A percentile compares a stretch with the other conserved stretches of the same genome.
These are phyloP conservation scores for Nemophila menziesii DNA, from an alignment of 257 asterid genomes.

Conservation along the genomic window DNA sequence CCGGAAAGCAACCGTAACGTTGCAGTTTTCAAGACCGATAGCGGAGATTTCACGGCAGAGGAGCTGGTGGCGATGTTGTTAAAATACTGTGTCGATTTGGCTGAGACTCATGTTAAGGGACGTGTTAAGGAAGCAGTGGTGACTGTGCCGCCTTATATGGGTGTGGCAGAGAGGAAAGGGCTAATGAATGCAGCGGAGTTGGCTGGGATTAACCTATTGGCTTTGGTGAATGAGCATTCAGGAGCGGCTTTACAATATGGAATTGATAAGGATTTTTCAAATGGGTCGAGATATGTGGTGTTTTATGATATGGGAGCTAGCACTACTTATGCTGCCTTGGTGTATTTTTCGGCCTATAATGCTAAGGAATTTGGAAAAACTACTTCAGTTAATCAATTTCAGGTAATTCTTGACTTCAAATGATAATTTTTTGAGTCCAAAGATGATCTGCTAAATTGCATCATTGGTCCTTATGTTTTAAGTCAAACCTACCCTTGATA, in stretches of 20 bases:
- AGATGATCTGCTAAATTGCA: not conserved
- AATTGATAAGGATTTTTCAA: slow-evolving; percentile 86
- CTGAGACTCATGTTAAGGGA: slow-evolving; percentile 60
- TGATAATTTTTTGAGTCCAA: not conserved
- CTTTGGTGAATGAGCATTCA: slow-evolving; percentile 82
- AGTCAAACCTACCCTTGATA: slow-evolving; percentile 7
- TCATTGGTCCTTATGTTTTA: too few species aligned
- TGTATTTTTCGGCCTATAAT: slow-evolving; percentile 77
- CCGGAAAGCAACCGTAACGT: slow-evolving; percentile 37
- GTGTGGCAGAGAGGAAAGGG: slow-evolving; percentile 75
- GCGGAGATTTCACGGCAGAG: slow-evolving; percentile 55
- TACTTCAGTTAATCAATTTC: slow-evolving; percentile 74
- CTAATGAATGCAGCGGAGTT: slow-evolving; percentile 78
- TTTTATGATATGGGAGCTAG: slow-evolving; percentile 96
- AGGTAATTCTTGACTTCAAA: slow-evolving; percentile 28
- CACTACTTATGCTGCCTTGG: slow-evolving; percentile 91
- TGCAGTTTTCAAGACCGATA: slow-evolving; percentile 40
- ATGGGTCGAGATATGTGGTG: slow-evolving; percentile 75
- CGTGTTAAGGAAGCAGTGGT: slow-evolving; percentile 74
- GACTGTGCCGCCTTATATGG: slow-evolving; percentile 81
- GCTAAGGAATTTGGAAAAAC: slow-evolving; percentile 79
- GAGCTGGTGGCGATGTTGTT: slow-evolving; percentile 86
- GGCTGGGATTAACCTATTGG: slow-evolving; percentile 84
- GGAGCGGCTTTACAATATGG: slow-evolving; percentile 99
- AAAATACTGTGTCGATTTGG: slow-evolving; percentile 58